Evolutionary conservation across 108 stramenopile genomes (phyloP).

Genomic region (Craspedostauros australis): DNA sequence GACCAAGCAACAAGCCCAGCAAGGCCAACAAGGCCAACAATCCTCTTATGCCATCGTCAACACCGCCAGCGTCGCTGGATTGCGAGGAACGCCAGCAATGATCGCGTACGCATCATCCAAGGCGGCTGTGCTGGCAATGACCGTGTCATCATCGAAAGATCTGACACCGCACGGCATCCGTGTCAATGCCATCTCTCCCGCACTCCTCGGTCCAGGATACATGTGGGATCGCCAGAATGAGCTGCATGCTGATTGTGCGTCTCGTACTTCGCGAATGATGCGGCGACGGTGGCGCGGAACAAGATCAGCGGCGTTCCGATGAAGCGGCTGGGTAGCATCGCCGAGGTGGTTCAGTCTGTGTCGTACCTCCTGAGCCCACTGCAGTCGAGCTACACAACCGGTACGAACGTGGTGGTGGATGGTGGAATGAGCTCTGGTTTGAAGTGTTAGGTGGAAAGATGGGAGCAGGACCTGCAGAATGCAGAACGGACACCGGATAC

Average conservation of each 20-base stretch:
- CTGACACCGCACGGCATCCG: constrained; percentile 80
- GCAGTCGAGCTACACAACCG: constrained; percentile 82
- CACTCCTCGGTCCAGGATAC: constrained; percentile 87
- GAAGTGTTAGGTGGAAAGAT: constrained; percentile 7
- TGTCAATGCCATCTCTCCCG: constrained; percentile 88
- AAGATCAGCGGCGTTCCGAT: constrained; percentile 84
- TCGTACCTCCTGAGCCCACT: constrained; percentile 78
- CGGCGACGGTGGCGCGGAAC: constrained; percentile 61
- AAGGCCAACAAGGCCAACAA: no score
- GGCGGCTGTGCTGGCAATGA: constrained; percentile 85
- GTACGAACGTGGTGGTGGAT: constrained; percentile 77
- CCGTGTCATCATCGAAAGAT: constrained; percentile 57
- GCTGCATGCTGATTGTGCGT: constrained; percentile 74
- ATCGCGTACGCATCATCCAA: constrained; percentile 81
- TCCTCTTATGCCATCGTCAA: constrained; percentile 89
- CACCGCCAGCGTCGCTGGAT: constrained; percentile 79
- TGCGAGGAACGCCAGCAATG: constrained; percentile 88
- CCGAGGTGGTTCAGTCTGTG: constrained; percentile 81
- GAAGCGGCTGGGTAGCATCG: constrained; percentile 79
- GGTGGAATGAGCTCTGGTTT: constrained; percentile 72
- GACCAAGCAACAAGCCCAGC: no score
- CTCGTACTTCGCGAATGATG: constrained; percentile 75
- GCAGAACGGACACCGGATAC: no score
- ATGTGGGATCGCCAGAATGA: constrained; percentile 93
- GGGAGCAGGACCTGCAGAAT: no score